Evolutionary conservation across 257 asterid species (phyloP), one percentile per base, ranked within the genome.

Genomic region (Solanum piurae): DNA sequence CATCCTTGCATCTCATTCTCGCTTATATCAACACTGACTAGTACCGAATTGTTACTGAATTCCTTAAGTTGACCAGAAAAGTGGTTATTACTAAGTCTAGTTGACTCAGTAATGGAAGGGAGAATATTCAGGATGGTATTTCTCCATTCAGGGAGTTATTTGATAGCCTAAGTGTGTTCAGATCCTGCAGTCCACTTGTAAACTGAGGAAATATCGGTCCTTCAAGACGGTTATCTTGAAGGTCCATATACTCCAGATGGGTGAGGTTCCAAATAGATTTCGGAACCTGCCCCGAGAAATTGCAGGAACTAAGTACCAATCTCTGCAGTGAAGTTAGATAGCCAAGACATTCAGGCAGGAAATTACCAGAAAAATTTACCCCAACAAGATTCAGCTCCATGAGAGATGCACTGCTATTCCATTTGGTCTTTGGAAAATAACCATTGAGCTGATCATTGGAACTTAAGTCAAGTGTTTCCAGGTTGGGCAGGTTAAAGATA

Each of bases 241-340:
- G 88, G 27, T 16, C 2, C 86, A 90, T 66, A 20, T 23, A 3
- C 29, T 60, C 31, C 38, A 90, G 38, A 44, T n/a, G 82, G 14
- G 88, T 83, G 40, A 90, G 89, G 82, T 90, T 90, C 37, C 87
- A 86, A 23, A 88, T 55, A 44, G 91, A 86, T 76, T 66, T 31
- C 3, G 92, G 89, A 83, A 90, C 77, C 2, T 84, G 21, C 49
- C 91, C 84, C 84, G 33, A 84, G 3, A 88, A 25, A 27, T 84
- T 85, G 74, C 91, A 87, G 76, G 34, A 49, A 21, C 85, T 29
- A 71, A 89, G 74, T 14, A 16, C 46, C 20, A 87, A 85, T 20
- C 23, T 31, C 7, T 38, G 72, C 33, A 89, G 64, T 7, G 73
- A 87, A 36, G 38, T 55, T 86, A 87, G 40, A 33, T 58, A 14